A percentile compares a stretch with the other conserved stretches of the same genome.
These are phyloP conservation scores for Penicillium hordei DNA, from an alignment of 2,329 filamentous ascomycete species.

Conservation along the genomic window DNA sequence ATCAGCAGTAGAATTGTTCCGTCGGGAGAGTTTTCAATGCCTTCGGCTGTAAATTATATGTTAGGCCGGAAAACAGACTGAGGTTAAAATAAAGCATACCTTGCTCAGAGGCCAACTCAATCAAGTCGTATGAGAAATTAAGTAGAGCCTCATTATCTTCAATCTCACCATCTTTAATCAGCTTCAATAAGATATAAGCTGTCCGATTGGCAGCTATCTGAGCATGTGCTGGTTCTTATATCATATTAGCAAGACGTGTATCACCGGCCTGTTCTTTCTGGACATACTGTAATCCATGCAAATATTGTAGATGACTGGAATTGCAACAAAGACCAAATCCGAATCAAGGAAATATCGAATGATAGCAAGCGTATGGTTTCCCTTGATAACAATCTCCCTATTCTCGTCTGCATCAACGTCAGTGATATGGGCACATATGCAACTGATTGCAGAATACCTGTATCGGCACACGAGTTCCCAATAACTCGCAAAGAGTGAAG, in stretches of 20 bases:
- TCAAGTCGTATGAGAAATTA: slow-evolving; percentile 41
- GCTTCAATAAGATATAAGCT: slow-evolving; percentile 38
- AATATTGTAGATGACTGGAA: slow-evolving; percentile 49
- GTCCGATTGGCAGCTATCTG: slow-evolving; percentile 39
- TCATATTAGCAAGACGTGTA: slow-evolving; percentile 19
- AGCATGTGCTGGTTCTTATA: slow-evolving; percentile 40
- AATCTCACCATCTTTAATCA: slow-evolving; percentile 36
- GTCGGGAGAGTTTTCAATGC: slow-evolving; percentile 36
- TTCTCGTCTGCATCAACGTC: slow-evolving; percentile 41
- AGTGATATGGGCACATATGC: slow-evolving; percentile 1
- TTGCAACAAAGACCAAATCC: slow-evolving; percentile 40
- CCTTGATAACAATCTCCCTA: slow-evolving; percentile 40
- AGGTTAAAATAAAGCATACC: slow-evolving; percentile 25
- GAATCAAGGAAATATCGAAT: slow-evolving; percentile 37
- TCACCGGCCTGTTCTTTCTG: neutral
- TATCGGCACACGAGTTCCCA: slow-evolving; percentile 50
- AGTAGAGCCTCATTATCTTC: slow-evolving; percentile 35
- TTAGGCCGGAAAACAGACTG: slow-evolving; percentile 5
- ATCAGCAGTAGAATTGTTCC: slow-evolving; percentile 38
- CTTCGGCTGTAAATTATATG: slow-evolving; percentile 29
- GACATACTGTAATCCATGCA: slow-evolving; percentile 46
- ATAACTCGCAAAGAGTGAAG: slow-evolving; percentile 45
- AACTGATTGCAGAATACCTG: slow-evolving; percentile 27
- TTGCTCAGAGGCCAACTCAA: slow-evolving; percentile 43
- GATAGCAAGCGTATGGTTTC: slow-evolving; percentile 41